Evolutionary conservation across 2,329 filamentous ascomycete genomes (phyloP), one percentile per base, ranked within the genome.

Genomic region (Fusarium oxysporum): DNA sequence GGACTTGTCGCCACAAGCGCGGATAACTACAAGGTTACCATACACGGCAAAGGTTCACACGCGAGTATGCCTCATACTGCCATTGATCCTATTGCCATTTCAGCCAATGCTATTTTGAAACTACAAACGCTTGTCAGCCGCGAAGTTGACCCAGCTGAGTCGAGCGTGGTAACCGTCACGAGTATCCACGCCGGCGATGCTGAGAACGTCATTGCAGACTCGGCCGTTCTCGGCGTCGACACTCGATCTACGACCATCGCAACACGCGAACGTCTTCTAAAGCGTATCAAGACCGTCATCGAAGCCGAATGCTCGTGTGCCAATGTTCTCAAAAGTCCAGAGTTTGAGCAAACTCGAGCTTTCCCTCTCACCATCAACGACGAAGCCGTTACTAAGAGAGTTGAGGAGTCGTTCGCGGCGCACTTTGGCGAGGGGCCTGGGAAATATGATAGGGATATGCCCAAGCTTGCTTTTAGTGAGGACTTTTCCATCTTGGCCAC

Each of bases 291-390:
- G 59, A 76, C 82, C 3, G 83, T 87, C 17, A 83, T 91, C 0
- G 80, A 85, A 17, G 86, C 87, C 0, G 90, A 92, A 71, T 86
- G 86, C 30, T 64, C 79, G 8, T 89, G 89, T 1, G 82, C 82
- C 7, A 85, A 85, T 5, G 83, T 83, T 0, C 80, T 82, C 0
- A 74, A 80, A 48, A 77, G 81, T 21, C 88, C 89, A 0, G 80
- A 76, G 3, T 82, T 90, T 33, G 80, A 80, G 19, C 77, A 78
- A 32, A 85, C 81, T 0, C 75, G 77, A 1, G 80, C 81, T 5
- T 85, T 86, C 11, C 89, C 89, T 0, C 76, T 87, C 1, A 86
- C 86, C 0, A 81, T 86, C 66, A 91, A 91, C 65, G 87, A 90
- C 65, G 81, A 78, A 0, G 69, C 70, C 1, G 80, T 86, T 1